Conservation (phyloP, 2,329 filamentous ascomycete species). For the Aspergillus sp. region DNA sequence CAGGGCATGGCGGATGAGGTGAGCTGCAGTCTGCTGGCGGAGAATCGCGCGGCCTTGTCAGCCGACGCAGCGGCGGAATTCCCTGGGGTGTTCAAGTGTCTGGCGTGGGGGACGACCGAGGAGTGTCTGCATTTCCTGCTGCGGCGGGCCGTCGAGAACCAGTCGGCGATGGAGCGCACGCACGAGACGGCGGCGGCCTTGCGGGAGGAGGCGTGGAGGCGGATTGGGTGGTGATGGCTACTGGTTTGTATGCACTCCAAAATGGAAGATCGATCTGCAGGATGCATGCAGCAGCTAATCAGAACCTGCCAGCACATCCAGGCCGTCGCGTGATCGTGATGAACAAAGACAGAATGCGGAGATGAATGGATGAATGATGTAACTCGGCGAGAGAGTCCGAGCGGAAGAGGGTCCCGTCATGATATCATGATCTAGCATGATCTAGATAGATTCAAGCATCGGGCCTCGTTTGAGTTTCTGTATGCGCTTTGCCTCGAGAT, state of each 20-base stretch:
- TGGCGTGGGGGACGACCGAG: constrained; percentile 53
- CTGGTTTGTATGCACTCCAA: too few species aligned
- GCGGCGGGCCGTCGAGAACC: constrained; percentile 68
- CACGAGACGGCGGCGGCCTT: constrained; percentile 62
- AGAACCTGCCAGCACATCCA: neutral
- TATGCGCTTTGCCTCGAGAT: constrained; percentile 12
- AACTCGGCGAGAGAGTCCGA: constrained; percentile 2
- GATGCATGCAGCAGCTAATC: neutral
- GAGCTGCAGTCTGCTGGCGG: constrained; percentile 52
- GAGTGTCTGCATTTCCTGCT: constrained; percentile 57
- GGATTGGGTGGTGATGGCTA: constrained; percentile 27
- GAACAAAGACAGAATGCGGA: too few species aligned
- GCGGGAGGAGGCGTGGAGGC: constrained; percentile 59
- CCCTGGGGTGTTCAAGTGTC: constrained; percentile 52
- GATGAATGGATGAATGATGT: too few species aligned
- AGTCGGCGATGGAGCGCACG: constrained; percentile 66
- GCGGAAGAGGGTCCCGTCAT: neutral
- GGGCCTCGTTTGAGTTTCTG: constrained; percentile 14
- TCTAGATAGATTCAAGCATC: too few species aligned
- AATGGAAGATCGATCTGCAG: neutral
- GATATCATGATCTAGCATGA: too few species aligned
- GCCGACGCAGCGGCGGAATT: constrained; percentile 9
- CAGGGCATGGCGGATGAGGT: constrained; percentile 92
- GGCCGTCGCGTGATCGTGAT: neutral
- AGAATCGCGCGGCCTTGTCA: neutral